Evolutionary conservation across 768 basidiomycete genomes (phyloP).

Genomic region (Russula griseocarnosa): DNA sequence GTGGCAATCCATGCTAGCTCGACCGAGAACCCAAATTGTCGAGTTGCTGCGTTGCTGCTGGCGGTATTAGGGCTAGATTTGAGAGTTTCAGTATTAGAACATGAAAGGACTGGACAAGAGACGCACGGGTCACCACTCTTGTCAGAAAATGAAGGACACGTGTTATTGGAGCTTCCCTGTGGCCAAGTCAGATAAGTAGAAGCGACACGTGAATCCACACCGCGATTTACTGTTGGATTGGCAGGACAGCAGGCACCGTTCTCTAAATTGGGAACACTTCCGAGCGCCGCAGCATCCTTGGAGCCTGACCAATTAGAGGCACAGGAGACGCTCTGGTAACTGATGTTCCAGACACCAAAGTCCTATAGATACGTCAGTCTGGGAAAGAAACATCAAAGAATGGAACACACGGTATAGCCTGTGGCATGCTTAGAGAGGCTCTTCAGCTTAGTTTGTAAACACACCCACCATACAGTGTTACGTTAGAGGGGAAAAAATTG

Average conservation of each 20-base stretch:
- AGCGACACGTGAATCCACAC: background rate
- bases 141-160: slow-evolving; percentile 72
- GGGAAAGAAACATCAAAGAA: background rate
- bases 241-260: slow-evolving; percentile 68
- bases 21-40: background rate
- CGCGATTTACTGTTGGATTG: slow-evolving; percentile 50
- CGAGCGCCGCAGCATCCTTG: slow-evolving; percentile 55
- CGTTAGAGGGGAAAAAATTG: slow-evolving; percentile 73
- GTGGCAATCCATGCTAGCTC: slow-evolving; percentile 1
- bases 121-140: slow-evolving; percentile 60
- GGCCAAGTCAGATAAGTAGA: background rate
- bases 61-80: slow-evolving; percentile 35
- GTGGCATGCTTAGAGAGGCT: slow-evolving; percentile 2
- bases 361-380: slow-evolving; percentile 43
- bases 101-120: background rate
- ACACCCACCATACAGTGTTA: slow-evolving; percentile 54
- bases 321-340: slow-evolving; percentile 64
- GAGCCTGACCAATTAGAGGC: slow-evolving; percentile 58
- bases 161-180: slow-evolving; percentile 34
- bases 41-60: slow-evolving; percentile 24
- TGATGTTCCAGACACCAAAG: slow-evolving; percentile 85
- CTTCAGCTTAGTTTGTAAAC: background rate
- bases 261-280: slow-evolving; percentile 57
- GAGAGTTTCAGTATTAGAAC: slow-evolving; percentile 7
- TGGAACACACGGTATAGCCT: slow-evolving; percentile 41